Evolutionary conservation across 108 stramenopile species (phyloP).

Genomic region (Cyclostephanos invisitatus): DNA sequence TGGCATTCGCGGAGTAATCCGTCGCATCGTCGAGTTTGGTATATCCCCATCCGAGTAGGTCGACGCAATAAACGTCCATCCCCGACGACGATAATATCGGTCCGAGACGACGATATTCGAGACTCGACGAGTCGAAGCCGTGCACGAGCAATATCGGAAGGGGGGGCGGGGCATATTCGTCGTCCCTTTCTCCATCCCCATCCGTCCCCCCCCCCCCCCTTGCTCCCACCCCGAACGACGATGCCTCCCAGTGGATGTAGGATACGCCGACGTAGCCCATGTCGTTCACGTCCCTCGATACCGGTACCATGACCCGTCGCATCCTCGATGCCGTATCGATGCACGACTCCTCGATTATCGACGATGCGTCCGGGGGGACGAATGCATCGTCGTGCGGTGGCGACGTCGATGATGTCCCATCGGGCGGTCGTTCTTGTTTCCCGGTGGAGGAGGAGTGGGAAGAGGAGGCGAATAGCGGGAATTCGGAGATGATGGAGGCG

Average conservation of each 20-base stretch:
- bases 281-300: constrained; percentile 55
- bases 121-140: constrained; percentile 91
- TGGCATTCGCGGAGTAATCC: constrained; percentile 86
- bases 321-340: constrained; percentile 66
- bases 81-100: constrained; percentile 67
- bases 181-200: too few relatives aligned
- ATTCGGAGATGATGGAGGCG: too few relatives aligned
- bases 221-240: not conserved
- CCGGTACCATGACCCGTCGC: constrained; percentile 70
- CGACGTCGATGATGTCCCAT: not conserved
- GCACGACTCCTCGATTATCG: constrained; percentile 60
- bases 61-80: constrained; percentile 88
- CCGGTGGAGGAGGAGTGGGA: too few relatives aligned
- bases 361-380: constrained; percentile 43
- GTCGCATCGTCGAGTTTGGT: constrained; percentile 73
- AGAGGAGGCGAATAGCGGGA: too few relatives aligned
- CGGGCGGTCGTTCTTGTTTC: too few relatives aligned
- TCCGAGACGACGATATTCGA: constrained; percentile 86
- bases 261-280: constrained; percentile 74
- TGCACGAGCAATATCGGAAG: constrained; percentile 68
- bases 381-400: constrained; percentile 52
- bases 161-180: too few relatives aligned
- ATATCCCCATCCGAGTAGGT: constrained; percentile 95
- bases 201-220: not conserved
- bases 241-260: constrained; percentile 62